Evolutionary conservation across 140 eudicot species (phyloP).

Genomic region (Eryngium alpinum): DNA sequence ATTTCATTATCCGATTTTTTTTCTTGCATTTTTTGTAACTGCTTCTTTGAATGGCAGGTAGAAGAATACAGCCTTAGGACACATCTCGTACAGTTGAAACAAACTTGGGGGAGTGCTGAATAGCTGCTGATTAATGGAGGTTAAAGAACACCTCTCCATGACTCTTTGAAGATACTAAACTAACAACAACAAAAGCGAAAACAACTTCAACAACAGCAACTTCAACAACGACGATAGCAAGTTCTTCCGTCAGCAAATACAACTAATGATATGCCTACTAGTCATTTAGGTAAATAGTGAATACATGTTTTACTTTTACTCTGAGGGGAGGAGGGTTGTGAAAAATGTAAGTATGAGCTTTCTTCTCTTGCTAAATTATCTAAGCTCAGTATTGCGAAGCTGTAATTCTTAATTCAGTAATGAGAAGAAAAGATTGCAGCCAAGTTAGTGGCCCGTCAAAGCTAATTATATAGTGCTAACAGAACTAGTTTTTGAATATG

Average conservation of each 20-base stretch:
- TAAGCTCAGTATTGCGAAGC: background rate
- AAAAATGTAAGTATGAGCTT: background rate
- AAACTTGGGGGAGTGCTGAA: slow-evolving; percentile 38
- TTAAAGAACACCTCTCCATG: slow-evolving; percentile 3
- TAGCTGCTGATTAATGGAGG: slow-evolving; percentile 16
- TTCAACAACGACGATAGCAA: slow-evolving; percentile 9
- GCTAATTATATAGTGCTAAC: too few relatives aligned
- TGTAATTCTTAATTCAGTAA: slow-evolving; percentile 8
- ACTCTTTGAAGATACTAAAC: slow-evolving; percentile 26
- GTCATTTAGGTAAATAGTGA: slow-evolving; percentile 19
- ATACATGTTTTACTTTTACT: slow-evolving; percentile 29
- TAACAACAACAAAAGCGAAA: slow-evolving; percentile 27
- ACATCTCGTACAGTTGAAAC: slow-evolving; percentile 68
- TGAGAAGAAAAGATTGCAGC: background rate
- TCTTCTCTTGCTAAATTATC: background rate
- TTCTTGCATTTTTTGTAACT: background rate
- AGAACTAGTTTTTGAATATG: background rate
- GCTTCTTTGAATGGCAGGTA: slow-evolving; percentile 38
- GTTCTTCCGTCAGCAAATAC: slow-evolving; percentile 26
- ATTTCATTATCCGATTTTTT: background rate
- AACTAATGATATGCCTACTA: slow-evolving; percentile 20
- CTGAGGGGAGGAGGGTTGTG: background rate
- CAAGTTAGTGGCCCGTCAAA: too few relatives aligned
- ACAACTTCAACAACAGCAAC: slow-evolving; percentile 5
- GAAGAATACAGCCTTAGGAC: slow-evolving; percentile 86